Percentiles rank a stretch among this genome's conserved stretches.
Conservation (phyloP, 1,284 basidiomycete species). For the Heterobasidion annosum region DNA sequence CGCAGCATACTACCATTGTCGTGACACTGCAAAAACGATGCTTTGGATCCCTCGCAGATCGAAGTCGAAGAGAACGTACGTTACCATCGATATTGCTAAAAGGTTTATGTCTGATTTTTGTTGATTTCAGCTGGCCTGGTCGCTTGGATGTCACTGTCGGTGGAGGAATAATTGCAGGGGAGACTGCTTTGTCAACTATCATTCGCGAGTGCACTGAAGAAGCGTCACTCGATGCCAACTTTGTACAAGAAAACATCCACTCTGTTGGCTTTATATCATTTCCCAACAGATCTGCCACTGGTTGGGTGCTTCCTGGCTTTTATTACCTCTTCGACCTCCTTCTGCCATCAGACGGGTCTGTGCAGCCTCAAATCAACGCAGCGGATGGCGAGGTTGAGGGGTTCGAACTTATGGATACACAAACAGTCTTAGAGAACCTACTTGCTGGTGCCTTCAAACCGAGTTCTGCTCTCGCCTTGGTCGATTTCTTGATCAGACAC, state of each 20-base stretch:
- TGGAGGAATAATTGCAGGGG: constrained; percentile 30
- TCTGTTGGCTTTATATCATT: constrained; percentile 27
- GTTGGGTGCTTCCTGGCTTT: constrained; percentile 31
- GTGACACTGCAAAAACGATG: constrained; percentile 15
- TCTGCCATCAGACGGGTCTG: constrained; percentile 22
- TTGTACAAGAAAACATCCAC: constrained; percentile 19
- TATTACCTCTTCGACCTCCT: constrained; percentile 34
- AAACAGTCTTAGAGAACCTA: constrained; percentile 28
- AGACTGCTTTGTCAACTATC: constrained; percentile 24
- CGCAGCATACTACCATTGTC: constrained; percentile 16
- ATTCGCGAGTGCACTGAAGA: constrained; percentile 32
- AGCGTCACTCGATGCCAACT: constrained; percentile 25
- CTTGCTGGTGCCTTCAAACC: constrained; percentile 38
- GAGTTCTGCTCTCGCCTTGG: constrained; percentile 42
- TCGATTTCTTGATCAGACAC: constrained; percentile 44
- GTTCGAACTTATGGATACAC: constrained; percentile 26
- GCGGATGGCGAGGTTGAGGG: constrained; percentile 33
- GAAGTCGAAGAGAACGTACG: constrained; percentile 28
- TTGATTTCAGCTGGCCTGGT: constrained; percentile 27
- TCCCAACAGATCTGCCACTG: constrained; percentile 28
- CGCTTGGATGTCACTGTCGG: constrained; percentile 32
- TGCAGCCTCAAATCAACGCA: constrained; percentile 24
- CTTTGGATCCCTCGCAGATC: constrained; percentile 34
- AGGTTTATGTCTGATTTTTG: neutral
- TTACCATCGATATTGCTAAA: neutral